Evolutionary conservation across 805 yeast genomes (phyloP).

Genomic region (Candida montana): DNA sequence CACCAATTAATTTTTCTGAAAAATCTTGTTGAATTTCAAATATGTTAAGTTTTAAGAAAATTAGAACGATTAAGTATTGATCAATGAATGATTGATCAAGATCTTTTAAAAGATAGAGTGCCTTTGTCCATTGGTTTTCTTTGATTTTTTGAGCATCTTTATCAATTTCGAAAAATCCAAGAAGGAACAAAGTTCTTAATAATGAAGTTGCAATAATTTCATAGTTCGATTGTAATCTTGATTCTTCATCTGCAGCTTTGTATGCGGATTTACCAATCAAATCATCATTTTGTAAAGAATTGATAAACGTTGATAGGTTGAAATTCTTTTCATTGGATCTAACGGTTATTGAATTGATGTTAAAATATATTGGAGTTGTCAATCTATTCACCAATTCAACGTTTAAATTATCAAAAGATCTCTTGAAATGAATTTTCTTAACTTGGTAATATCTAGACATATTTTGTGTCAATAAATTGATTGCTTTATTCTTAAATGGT

Average conservation of each 20-base stretch:
- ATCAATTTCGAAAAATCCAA: conserved; percentile 37
- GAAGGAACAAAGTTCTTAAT: conserved; percentile 46
- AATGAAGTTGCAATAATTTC: conserved; percentile 56
- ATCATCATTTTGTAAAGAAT: conserved; percentile 21
- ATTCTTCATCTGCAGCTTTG: conserved; percentile 20
- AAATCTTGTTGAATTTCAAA: conserved; percentile 31
- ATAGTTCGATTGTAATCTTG: conserved; percentile 35
- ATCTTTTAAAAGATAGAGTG: conserved; percentile 32
- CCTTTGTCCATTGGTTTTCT: conserved; percentile 48
- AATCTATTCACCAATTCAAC: conserved; percentile 46
- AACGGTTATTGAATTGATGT: conserved; percentile 30
- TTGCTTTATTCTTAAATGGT: conserved; percentile 49
- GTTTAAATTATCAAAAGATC: conserved; percentile 46
- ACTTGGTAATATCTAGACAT: conserved; percentile 83
- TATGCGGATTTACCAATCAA: conserved; percentile 14
- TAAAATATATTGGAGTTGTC: conserved; percentile 46
- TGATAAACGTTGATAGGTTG: conserved; percentile 24
- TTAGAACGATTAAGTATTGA: conserved; percentile 41
- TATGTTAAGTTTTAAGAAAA: conserved; percentile 41
- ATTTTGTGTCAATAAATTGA: conserved; percentile 63
- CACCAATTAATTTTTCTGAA: conserved; percentile 34
- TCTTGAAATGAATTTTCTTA: conserved; percentile 50
- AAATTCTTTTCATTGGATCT: conserved; percentile 27
- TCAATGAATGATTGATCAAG: conserved; percentile 32
- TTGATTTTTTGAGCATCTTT: conserved; percentile 19